Evolutionary conservation across 2,329 filamentous ascomycete species (phyloP).

Genomic region (Gyromitra esculenta): DNA sequence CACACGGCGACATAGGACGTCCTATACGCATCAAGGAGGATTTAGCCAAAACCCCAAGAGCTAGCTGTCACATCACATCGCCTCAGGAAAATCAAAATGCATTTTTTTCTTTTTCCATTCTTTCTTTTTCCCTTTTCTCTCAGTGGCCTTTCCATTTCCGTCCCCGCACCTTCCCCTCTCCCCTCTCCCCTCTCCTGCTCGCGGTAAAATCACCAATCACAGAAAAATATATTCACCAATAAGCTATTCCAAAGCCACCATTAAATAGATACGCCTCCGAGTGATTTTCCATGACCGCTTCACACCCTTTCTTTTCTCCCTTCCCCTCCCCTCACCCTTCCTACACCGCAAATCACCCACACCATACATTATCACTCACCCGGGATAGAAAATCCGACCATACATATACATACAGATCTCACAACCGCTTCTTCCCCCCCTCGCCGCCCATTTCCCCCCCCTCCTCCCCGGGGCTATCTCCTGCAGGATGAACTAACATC

Average conservation of each 20-base stretch:
- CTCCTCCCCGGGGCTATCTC: neutral
- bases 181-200: too few species aligned
- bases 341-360: neutral
- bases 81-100: neutral
- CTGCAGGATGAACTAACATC: slow-evolving; percentile 2
- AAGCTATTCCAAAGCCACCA: neutral
- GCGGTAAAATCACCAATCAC: neutral
- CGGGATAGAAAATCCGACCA: too few species aligned
- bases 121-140: neutral
- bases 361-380: neutral
- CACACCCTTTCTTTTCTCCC: neutral
- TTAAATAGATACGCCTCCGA: neutral
- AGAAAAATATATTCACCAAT: neutral
- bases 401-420: too few species aligned
- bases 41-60: neutral
- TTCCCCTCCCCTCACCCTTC: neutral
- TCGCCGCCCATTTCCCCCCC: too few species aligned
- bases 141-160: neutral
- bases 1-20: neutral
- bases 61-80: neutral
- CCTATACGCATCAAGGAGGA: neutral
- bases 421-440: too few species aligned
- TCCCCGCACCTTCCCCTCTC: neutral
- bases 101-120: neutral
- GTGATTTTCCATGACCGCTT: slow-evolving; percentile 3